phyloP scores from a whole-genome alignment of 2,329 filamentous ascomycete genomes.

The Aspergillus quadrilineatus region DNA sequence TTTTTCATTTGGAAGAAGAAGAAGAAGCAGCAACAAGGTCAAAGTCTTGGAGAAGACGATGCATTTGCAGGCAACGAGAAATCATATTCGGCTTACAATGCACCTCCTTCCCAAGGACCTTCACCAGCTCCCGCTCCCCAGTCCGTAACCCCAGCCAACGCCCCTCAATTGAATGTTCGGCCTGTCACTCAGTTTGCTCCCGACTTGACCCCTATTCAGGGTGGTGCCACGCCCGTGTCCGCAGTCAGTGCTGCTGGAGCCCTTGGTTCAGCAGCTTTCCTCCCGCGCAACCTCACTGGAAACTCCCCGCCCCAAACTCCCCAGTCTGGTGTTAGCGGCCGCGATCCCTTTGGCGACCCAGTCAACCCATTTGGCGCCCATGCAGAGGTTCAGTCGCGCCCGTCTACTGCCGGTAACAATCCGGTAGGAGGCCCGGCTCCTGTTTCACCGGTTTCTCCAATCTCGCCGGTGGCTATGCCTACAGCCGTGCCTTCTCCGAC shows the following conservation, averaged over 20 bases:
- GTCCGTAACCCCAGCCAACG: conserved; percentile 48
- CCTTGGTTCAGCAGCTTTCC: conserved; percentile 20
- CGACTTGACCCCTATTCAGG: conserved; percentile 51
- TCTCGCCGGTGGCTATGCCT: neutral
- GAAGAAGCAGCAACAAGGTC: conserved; percentile 48
- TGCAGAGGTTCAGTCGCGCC: conserved; percentile 46
- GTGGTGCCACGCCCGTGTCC: conserved; percentile 26
- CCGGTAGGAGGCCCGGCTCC: neutral
- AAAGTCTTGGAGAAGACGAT: conserved; percentile 37
- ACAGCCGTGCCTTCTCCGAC: neutral
- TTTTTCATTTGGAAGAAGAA: conserved; percentile 74
- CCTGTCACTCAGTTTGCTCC: conserved; percentile 82
- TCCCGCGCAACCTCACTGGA: conserved; percentile 36
- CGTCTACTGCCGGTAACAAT: conserved; percentile 10
- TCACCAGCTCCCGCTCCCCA: conserved; percentile 35
- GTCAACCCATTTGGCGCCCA: conserved; percentile 71
- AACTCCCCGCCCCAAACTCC: conserved; percentile 36
- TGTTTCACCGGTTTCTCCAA: neutral
- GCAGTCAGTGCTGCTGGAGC: conserved; percentile 20
- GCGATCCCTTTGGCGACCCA: conserved; percentile 52
- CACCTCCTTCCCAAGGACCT: conserved; percentile 27
- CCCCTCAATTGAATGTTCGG: conserved; percentile 80
- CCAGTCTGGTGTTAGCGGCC: conserved; percentile 40
- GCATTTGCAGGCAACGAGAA: conserved; percentile 66
- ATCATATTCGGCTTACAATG: conserved; percentile 34